A percentile compares a stretch with the other conserved stretches of the same genome.
Conservation (phyloP, 73 alveolate species). For the Blepharisma japonicum region DNA sequence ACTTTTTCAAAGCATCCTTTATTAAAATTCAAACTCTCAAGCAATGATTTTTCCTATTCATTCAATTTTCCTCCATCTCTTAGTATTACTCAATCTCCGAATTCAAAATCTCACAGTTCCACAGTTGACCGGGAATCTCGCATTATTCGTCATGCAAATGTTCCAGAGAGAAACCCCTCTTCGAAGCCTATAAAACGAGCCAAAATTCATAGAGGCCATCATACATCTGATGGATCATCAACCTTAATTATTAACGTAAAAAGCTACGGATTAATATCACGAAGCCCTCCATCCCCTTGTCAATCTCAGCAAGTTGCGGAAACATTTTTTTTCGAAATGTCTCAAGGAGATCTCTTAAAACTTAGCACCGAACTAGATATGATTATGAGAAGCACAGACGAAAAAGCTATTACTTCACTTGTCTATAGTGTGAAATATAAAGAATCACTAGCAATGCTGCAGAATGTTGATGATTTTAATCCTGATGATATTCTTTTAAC, state of each 20-base stretch:
- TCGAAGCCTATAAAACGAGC: not conserved
- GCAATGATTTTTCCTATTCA: not conserved
- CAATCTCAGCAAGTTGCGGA: not conserved
- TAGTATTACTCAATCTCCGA: not conserved
- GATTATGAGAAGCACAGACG: conserved; percentile 11
- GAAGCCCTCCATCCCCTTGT: conserved; percentile 16
- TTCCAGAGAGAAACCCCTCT: not conserved
- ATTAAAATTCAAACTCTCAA: conserved; percentile 47
- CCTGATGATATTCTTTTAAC: conserved; percentile 20
- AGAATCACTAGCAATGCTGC: not conserved
- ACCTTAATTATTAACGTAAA: not conserved
- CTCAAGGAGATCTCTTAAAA: not conserved
- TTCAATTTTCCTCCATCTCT: conserved; percentile 9
- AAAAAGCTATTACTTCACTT: not conserved
- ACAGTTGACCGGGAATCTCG: conserved; percentile 8
- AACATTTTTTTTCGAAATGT: not conserved
- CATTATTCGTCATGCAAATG: not conserved
- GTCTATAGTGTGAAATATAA: conserved; percentile 9
- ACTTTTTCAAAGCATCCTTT: conserved; percentile 36
- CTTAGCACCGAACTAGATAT: conserved; percentile 19
- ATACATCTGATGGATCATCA: not conserved
- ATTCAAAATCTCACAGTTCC: not conserved
- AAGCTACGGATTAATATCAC: not conserved
- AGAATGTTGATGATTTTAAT: conserved; percentile 1
- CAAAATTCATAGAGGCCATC: not conserved